Evolutionary conservation across 176 grass and related monocot species (phyloP).

Genomic region (Oryza brachyantha): DNA sequence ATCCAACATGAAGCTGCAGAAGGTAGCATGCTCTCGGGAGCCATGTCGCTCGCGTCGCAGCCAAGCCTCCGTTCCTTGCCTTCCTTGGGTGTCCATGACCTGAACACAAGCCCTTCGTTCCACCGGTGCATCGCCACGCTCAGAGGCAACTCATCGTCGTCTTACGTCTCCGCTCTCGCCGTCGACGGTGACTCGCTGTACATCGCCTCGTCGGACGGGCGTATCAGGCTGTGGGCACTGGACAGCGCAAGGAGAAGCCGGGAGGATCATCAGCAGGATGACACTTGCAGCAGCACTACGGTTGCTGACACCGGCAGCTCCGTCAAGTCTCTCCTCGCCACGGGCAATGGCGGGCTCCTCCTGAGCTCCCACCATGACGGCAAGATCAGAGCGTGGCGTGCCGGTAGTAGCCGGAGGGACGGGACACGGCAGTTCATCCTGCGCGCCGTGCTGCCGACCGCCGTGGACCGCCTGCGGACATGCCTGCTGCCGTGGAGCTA

Average conservation of each 20-base stretch:
- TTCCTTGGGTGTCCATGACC: constrained; percentile 17
- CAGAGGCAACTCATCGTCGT: constrained; percentile 46
- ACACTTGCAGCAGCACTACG: background rate
- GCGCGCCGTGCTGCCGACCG: constrained; percentile 44
- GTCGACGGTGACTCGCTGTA: constrained; percentile 36
- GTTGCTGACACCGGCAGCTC: constrained; percentile 29
- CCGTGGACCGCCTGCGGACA: constrained; percentile 38
- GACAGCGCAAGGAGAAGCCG: background rate
- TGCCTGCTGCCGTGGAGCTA: constrained; percentile 44
- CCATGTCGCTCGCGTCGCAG: constrained; percentile 41
- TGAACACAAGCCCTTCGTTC: background rate
- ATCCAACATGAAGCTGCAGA: constrained; percentile 21
- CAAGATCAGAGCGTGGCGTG: constrained; percentile 58
- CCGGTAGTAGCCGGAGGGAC: background rate
- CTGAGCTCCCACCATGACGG: constrained; percentile 71
- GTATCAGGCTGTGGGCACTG: constrained; percentile 37
- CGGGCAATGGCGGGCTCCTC: constrained; percentile 9
- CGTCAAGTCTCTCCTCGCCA: constrained; percentile 46
- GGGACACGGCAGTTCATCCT: background rate
- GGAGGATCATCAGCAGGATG: background rate
- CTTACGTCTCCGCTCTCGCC: constrained; percentile 53
- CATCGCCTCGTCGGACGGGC: constrained; percentile 49
- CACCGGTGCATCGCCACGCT: constrained; percentile 44
- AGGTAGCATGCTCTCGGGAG: constrained; percentile 15
- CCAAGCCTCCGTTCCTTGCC: constrained; percentile 43